These are phyloP conservation scores for Candida cerambycidarum DNA, from an alignment of 805 yeast genomes.

Conservation along the genomic window DNA sequence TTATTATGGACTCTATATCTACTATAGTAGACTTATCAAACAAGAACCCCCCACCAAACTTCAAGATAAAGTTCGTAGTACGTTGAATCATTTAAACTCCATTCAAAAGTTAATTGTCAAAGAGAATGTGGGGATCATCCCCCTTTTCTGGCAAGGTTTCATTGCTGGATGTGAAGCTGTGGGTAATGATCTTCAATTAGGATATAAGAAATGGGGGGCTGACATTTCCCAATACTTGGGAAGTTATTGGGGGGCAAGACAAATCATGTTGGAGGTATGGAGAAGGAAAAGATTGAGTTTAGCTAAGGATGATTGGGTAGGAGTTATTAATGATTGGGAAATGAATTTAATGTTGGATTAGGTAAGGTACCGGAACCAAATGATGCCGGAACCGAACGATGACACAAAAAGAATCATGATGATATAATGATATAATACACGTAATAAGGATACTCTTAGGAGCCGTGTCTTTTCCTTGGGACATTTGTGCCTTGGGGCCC, in stretches of 20 bases:
- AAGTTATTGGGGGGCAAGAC: conserved; percentile 83
- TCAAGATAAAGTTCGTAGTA: conserved; percentile 62
- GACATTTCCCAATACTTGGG: conserved; percentile 57
- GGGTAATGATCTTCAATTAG: conserved; percentile 54
- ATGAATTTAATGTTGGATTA: conserved; percentile 74
- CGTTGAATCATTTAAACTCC: conserved; percentile 61
- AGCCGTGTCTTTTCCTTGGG: no score
- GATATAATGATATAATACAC: no score
- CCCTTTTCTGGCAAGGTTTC: conserved; percentile 87
- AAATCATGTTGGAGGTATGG: conserved; percentile 86
- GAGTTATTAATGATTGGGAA: conserved; percentile 80
- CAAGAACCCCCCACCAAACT: conserved; percentile 53
- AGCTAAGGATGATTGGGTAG: conserved; percentile 68
- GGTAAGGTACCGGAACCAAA: no score
- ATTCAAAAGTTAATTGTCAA: conserved; percentile 58
- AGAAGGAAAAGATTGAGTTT: conserved; percentile 62
- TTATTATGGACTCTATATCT: conserved; percentile 68
- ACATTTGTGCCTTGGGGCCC: no score
- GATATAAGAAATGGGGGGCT: conserved; percentile 75
- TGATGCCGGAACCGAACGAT: no score
- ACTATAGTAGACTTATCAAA: conserved; percentile 64
- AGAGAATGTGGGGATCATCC: conserved; percentile 61
- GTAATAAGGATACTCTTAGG: no score
- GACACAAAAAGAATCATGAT: no score
- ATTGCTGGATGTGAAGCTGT: conserved; percentile 82